Percentiles rank a stretch among this genome's conserved stretches.
These are phyloP conservation scores for Daldinia childiae DNA, from an alignment of 495 filamentous ascomycete genomes.

Conservation along the genomic window DNA sequence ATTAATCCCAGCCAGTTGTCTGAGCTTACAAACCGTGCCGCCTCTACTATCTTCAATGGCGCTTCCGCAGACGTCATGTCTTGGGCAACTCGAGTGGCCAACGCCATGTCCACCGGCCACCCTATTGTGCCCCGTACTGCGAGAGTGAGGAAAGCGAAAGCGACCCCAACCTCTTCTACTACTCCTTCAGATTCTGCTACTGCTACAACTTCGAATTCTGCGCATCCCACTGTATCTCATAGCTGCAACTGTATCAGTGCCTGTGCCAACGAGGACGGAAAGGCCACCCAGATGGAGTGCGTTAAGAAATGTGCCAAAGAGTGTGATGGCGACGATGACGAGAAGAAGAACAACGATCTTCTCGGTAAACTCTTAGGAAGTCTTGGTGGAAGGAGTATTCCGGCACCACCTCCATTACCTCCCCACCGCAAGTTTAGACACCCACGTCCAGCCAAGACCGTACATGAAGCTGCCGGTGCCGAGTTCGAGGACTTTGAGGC, in stretches of 20 bases:
- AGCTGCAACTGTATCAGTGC: constrained; percentile 24
- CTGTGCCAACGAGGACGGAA: constrained; percentile 17
- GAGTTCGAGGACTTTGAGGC: constrained; percentile 18
- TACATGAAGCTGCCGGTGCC: not conserved
- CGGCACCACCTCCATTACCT: not conserved
- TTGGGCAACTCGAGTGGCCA: not conserved
- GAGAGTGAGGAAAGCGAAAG: not conserved
- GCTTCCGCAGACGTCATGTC: not conserved
- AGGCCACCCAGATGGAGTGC: constrained; percentile 21
- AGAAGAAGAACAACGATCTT: constrained; percentile 1
- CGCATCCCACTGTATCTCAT: not conserved
- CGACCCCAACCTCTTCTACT: not conserved
- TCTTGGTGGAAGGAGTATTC: constrained; percentile 3
- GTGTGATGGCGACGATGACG: constrained; percentile 29
- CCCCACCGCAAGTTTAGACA: not conserved
- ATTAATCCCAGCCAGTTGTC: not conserved
- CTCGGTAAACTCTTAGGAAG: not conserved
- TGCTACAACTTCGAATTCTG: not conserved
- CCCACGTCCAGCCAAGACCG: constrained; percentile 2
- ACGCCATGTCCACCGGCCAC: not conserved
- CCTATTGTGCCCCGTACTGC: not conserved
- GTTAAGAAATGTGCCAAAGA: constrained; percentile 10
- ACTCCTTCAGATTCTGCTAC: not conserved
- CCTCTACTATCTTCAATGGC: not conserved
- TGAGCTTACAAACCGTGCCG: not conserved